phyloP scores from a whole-genome alignment of 202 grass and related monocot genomes.

The Digitaria exilis region DNA sequence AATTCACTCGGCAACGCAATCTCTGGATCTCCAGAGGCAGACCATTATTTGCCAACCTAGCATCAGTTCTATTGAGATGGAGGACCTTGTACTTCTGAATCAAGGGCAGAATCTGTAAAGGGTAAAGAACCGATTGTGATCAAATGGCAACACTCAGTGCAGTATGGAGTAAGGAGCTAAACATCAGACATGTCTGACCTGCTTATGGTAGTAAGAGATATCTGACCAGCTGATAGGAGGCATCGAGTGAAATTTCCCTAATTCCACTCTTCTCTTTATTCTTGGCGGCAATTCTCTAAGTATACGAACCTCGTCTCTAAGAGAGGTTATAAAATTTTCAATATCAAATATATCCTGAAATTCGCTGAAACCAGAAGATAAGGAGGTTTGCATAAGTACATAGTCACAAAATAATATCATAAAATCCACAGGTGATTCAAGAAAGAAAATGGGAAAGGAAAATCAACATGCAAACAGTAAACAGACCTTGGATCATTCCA shows the following conservation, averaged over 20 bases:
- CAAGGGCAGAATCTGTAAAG: conserved; percentile 79
- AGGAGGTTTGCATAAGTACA: neutral
- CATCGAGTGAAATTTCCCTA: conserved; percentile 69
- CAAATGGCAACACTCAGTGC: neutral
- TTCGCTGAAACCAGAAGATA: conserved; percentile 54
- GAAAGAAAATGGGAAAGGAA: neutral
- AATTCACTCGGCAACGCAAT: conserved; percentile 85
- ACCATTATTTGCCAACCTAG: conserved; percentile 86
- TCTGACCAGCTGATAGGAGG: conserved; percentile 94
- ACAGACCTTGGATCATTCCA: conserved; percentile 84
- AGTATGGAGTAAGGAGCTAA: neutral
- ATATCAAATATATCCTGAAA: conserved; percentile 97
- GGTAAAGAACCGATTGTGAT: neutral
- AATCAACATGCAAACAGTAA: conserved; percentile 20
- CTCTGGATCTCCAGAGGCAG: conserved; percentile 72
- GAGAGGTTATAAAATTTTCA: conserved; percentile 87
- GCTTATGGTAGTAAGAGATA: conserved; percentile 87
- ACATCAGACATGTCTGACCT: conserved; percentile 49
- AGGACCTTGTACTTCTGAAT: conserved; percentile 69
- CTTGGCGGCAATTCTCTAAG: conserved; percentile 72
- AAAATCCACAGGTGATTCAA: neutral
- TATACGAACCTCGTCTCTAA: conserved; percentile 73
- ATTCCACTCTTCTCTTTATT: conserved; percentile 53
- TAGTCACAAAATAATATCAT: neutral
- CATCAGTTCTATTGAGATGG: conserved; percentile 88